Evolutionary conservation across 148 eudicot genomes (phyloP).

Genomic region (Silene latifolia): DNA sequence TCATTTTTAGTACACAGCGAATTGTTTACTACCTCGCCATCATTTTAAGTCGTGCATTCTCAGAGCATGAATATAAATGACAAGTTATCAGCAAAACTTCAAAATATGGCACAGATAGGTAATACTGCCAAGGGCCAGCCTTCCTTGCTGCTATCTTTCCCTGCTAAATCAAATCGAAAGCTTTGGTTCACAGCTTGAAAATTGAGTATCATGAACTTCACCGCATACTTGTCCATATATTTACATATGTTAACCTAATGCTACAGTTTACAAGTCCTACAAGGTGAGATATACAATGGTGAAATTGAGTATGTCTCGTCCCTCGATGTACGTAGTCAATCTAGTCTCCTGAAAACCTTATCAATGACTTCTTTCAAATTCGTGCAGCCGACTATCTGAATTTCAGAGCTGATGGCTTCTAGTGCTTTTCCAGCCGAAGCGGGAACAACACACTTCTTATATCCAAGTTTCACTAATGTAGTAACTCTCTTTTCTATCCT

Average conservation of each 20-base stretch:
- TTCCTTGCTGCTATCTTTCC: background rate
- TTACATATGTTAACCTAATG: conserved; percentile 3
- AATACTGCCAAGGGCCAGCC: background rate
- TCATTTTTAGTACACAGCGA: too few species aligned
- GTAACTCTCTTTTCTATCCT: conserved; percentile 79
- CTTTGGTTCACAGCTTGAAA: too few species aligned
- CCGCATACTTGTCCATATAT: background rate
- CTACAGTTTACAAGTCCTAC: background rate
- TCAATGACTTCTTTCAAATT: conserved; percentile 79
- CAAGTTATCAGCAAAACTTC: too few species aligned
- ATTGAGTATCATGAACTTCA: background rate
- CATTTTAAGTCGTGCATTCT: too few species aligned
- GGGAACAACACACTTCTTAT: conserved; percentile 70
- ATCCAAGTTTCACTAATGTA: conserved; percentile 81
- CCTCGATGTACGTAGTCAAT: background rate
- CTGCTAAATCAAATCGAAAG: too few species aligned
- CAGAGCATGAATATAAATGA: too few species aligned
- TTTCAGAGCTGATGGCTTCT: conserved; percentile 32
- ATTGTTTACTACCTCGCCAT: too few species aligned
- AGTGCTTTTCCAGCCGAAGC: conserved; percentile 46
- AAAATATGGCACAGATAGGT: too few species aligned
- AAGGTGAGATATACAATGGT: too few species aligned
- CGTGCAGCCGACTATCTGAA: conserved; percentile 60
- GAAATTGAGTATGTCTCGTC: too few species aligned
- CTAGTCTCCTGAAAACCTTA: conserved; percentile 40